These are phyloP conservation scores for Guyanaporus albipodus DNA, from an alignment of 768 basidiomycete species.

Conservation along the genomic window DNA sequence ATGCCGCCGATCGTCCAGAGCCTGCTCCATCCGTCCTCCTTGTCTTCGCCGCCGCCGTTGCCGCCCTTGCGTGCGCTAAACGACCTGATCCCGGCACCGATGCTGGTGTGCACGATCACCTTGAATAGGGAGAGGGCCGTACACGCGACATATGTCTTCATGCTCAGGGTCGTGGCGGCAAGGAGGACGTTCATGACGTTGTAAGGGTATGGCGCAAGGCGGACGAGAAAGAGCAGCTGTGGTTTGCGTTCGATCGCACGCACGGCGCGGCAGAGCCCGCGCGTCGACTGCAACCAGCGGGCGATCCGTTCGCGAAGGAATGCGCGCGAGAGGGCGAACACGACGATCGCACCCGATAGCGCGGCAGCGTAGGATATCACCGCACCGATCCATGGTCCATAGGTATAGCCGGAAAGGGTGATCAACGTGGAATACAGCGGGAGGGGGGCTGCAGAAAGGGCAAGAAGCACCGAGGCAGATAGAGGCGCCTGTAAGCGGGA, in stretches of 20 bases:
- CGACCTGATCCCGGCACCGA: constrained; percentile 83
- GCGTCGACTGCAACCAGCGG: constrained; percentile 65
- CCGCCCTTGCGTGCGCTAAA: constrained; percentile 54
- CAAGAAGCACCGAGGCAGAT: constrained; percentile 9
- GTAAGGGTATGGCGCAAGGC: constrained; percentile 88
- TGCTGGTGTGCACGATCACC: constrained; percentile 84
- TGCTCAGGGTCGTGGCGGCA: constrained; percentile 76
- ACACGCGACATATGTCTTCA: constrained; percentile 74
- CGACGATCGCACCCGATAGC: constrained; percentile 76
- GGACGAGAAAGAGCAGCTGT: constrained; percentile 84
- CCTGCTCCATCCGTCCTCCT: constrained; percentile 45
- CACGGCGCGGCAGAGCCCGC: constrained; percentile 74
- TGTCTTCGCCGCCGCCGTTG: constrained; percentile 37
- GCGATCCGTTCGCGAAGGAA: constrained; percentile 70
- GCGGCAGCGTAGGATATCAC: constrained; percentile 85
- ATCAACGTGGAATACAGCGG: constrained; percentile 94
- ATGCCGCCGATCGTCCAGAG: constrained; percentile 70
- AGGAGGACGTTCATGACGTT: constrained; percentile 95
- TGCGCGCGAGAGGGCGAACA: constrained; percentile 75
- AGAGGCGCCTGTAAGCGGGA: constrained; percentile 3
- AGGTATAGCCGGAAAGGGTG: constrained; percentile 88
- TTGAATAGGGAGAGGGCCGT: constrained; percentile 86
- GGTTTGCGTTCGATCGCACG: constrained; percentile 86
- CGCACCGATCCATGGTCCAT: constrained; percentile 79
- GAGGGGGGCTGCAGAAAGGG: constrained; percentile 63